Evolutionary conservation across 371 early-diverging fungal genomes (phyloP).

Genomic region (Fennellomyces sp.): DNA sequence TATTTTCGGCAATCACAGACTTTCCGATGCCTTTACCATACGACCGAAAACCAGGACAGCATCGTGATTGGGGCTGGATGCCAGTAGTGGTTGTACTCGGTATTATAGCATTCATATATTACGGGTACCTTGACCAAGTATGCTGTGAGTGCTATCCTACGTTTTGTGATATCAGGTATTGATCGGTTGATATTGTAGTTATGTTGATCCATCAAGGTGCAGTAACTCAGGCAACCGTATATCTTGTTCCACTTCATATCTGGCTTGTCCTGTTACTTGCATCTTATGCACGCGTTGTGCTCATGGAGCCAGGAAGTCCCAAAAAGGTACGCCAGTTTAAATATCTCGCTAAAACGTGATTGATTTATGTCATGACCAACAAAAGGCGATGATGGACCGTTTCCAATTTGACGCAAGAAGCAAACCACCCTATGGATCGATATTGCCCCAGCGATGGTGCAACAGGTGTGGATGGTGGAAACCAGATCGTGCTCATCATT

Average conservation of each 20-base stretch:
- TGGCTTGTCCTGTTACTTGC: slow-evolving; percentile 7
- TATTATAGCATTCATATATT: slow-evolving; percentile 24
- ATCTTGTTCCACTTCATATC: slow-evolving; percentile 14
- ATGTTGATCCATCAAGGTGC: slow-evolving; percentile 8
- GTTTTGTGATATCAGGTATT: neutral
- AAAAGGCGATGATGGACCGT: neutral
- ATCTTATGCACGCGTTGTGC: slow-evolving; percentile 13
- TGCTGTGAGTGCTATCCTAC: slow-evolving; percentile 20
- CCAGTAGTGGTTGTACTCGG: slow-evolving; percentile 28
- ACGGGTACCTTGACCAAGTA: slow-evolving; percentile 25
- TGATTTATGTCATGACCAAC: neutral
- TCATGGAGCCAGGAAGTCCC: slow-evolving; percentile 12
- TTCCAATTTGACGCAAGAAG: neutral
- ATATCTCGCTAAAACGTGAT: neutral
- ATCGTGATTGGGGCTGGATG: slow-evolving; percentile 38
- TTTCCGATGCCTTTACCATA: slow-evolving; percentile 36
- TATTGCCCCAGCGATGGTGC: slow-evolving; percentile 52
- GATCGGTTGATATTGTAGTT: neutral
- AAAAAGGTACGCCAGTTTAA: neutral
- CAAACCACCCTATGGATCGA: slow-evolving; percentile 1
- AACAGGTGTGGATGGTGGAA: slow-evolving; percentile 53
- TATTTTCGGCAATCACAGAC: slow-evolving; percentile 37
- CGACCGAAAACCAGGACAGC: slow-evolving; percentile 37
- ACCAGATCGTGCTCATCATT: slow-evolving; percentile 65
- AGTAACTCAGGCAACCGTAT: slow-evolving; percentile 10